Base-by-base conservation (phyloP, 177 flowering plant species). In the Vitis hybrid region DNA sequence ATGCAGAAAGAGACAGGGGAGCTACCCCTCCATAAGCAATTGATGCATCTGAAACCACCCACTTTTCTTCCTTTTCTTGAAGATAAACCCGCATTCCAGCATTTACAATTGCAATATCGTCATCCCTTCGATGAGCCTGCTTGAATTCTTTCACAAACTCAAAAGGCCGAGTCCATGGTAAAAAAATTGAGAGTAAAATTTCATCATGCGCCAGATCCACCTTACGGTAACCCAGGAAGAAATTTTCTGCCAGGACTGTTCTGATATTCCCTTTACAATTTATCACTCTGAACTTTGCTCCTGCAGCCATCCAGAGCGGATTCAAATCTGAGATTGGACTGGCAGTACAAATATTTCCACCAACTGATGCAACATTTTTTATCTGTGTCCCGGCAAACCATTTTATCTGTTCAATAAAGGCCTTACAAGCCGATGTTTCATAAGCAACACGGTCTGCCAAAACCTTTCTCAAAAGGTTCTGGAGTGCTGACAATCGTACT, bases 351-450 rank as follows among this genome's bases (percentile, higher is more conserved):
- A 96, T 87, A 76, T 96, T 96, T 20, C 99, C 99, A 68, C 99
- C 98, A 75, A 93, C 83, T 24, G 95, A 93, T 35, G 95, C 98
- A 66, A 88, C 97, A 80, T 96, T 93, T 70, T 77, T 92, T 72
- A 96, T 96, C 76, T 96, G 99, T 27, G 84, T 90, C 70, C 99
- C 98, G 69, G 97, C 99, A 90, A 96, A 96, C 98, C 98, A 96
- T 80, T 91, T 93, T 69, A 96, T 69, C 64, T 96, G 98, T 74
- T 88, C 97, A 74, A 92, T 79, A 55, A 96, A 74, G 51, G 99
- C 94, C 80, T 82, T 86, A 79, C 97, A 92, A 12, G 94, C 76
- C 69, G 92, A 90, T 51, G 90, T 89, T 85, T 93, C 91, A 78
- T 85, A 82, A 71, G 80, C 68, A 76, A 79, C 77, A 61, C 91